These are phyloP conservation scores for Paramecium sonneborni DNA, from an alignment of 73 alveolate genomes.

Conservation along the genomic window DNA sequence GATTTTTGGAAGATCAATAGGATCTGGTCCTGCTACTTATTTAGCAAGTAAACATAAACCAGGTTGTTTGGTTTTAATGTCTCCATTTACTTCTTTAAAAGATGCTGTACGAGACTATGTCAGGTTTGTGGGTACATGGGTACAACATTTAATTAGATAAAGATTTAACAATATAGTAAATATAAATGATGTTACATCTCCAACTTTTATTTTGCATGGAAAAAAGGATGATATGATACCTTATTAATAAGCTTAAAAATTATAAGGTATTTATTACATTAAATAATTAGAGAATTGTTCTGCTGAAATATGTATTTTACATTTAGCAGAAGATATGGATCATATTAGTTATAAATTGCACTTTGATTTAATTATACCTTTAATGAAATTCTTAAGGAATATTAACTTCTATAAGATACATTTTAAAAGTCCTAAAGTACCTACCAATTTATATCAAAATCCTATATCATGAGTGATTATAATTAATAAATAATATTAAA, in stretches of 20 bases:
- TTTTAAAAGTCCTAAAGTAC: background rate
- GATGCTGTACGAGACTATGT: slow-evolving; percentile 69
- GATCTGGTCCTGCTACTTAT: slow-evolving; percentile 83
- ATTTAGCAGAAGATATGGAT: slow-evolving; percentile 80
- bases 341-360: slow-evolving; percentile 73
- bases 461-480: background rate
- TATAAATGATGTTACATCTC: slow-evolving; percentile 73
- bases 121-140: slow-evolving; percentile 54
- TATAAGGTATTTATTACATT: background rate
- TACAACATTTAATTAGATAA: slow-evolving; percentile 52
- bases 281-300: background rate
- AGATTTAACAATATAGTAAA: slow-evolving; percentile 70
- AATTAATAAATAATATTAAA: background rate
- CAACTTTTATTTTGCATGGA: slow-evolving; percentile 73
- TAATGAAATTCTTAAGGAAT: background rate
- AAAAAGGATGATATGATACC: slow-evolving; percentile 71
- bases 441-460: background rate
- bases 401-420: background rate
- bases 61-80: slow-evolving; percentile 76
- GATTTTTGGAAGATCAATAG: slow-evolving; percentile 85
- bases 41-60: slow-evolving; percentile 60
- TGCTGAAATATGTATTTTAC: slow-evolving; percentile 90
- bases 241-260: slow-evolving; percentile 61
- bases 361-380: slow-evolving; percentile 30
- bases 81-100: slow-evolving; percentile 78